Evolutionary conservation across 225 moss, liverwort and hornwort species (phyloP), one percentile per base, ranked within the genome.

Genomic region (Pseudisothecium myosuroides): DNA sequence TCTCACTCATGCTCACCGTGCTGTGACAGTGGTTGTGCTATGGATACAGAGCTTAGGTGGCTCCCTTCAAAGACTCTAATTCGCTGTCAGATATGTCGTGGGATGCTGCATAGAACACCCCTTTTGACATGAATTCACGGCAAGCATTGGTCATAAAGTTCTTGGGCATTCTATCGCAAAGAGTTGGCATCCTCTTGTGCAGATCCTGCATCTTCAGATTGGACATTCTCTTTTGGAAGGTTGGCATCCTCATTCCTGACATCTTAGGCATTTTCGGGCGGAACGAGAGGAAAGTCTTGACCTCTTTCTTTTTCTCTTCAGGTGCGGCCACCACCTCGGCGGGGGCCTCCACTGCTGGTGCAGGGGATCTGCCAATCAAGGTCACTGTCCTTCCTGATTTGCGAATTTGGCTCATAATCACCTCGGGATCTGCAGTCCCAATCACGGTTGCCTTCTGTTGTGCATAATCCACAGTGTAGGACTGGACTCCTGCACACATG

Each of bases 341-440:
- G 20, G 82, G n/a, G n/a, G n/a, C 58, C 71, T 83, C 85, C 50
- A 84, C 71, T 34, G 12, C 89, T 5, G 89, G 81, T 19, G 89
- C 73, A 37, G 90, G 76, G 15, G 87, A 87, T 72, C 64, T 89
- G 71, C 89, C 39, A 32, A 89, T 81, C 68, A 94, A 83, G 86
- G 68, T 89, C 67, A 91, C 94, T 15, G 89, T 88, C 83, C 91
- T 94, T 43, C 94, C 94, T 22, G 93, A 87, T 75, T 75, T 94
- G 85, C 90, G 92, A 83, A 94, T 52, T 58, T 90, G 87, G 74
- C 32, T 88, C 74, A 94, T 71, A 34, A 94, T 90, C 59, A 84
- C 89, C 28, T 90, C 87, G 9, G 91, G 71, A 43, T 94, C 93
- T 26, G 92, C 90, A 77, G 73, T 89, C 13, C 94, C 94, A 34